These are phyloP conservation scores for Prototheca wickerhamii DNA, from an alignment of 163 green algal genomes.

Conservation along the genomic window DNA sequence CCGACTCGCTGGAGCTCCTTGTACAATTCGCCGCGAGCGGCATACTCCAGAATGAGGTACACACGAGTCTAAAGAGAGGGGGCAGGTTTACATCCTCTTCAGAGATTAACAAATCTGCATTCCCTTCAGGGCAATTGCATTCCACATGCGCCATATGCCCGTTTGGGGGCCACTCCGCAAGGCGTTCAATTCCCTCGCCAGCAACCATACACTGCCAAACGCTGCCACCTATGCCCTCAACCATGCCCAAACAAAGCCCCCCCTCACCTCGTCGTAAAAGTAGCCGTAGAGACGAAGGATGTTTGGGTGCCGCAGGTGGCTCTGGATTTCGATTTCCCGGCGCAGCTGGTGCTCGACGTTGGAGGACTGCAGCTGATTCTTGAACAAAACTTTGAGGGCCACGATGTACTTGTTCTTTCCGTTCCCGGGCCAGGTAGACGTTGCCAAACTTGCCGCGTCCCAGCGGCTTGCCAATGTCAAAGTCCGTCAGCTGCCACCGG, in stretches of 20 bases:
- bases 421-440: conserved; percentile 96
- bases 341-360: conserved; percentile 98
- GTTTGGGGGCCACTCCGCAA: too few species aligned
- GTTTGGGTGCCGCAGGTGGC: conserved; percentile 92
- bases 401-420: conserved; percentile 88
- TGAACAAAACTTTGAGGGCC: conserved; percentile 98
- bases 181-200: background rate
- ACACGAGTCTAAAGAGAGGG: conserved; percentile 81
- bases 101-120: too few species aligned
- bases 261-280: conserved; percentile 69
- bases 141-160: background rate
- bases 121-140: too few species aligned
- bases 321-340: conserved; percentile 98
- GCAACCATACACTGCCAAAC: too few species aligned
- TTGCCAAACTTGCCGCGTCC: conserved; percentile 98
- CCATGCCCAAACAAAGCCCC: background rate
- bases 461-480: conserved; percentile 97
- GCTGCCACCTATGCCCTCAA: background rate
- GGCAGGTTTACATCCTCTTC: conserved; percentile 56
- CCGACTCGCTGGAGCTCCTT: conserved; percentile 78
- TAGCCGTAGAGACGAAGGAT: conserved; percentile 94
- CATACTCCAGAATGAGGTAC: conserved; percentile 99
- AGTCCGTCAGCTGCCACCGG: conserved; percentile 68
- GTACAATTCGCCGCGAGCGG: conserved; percentile 94
- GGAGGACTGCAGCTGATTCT: conserved; percentile 87